phyloP scores from a whole-genome alignment of 2,329 filamentous ascomycete genomes.

The Neurospora sp. region DNA sequence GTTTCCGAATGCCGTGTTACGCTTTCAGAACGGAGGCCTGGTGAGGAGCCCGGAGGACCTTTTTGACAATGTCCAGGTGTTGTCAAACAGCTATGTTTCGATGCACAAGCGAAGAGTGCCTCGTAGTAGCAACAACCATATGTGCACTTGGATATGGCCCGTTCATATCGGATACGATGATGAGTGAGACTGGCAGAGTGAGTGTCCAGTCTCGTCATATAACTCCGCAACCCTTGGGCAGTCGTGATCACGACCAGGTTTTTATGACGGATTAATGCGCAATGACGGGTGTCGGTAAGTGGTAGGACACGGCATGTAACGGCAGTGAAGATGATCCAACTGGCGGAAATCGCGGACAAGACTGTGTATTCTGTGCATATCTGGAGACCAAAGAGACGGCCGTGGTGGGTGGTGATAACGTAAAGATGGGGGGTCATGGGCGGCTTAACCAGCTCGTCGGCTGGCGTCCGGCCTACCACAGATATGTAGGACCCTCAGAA shows the following conservation, averaged over 20 bases:
- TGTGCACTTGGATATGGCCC: not conserved
- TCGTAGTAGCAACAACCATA: not conserved
- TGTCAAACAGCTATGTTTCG: not conserved
- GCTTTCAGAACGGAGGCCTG: not conserved
- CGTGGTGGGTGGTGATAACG: not conserved
- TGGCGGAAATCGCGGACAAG: not conserved
- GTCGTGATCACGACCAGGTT: not conserved
- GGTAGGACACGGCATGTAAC: not conserved
- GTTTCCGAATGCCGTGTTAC: not conserved
- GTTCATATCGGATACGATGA: not conserved
- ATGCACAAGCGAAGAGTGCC: not conserved
- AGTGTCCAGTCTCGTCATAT: not conserved
- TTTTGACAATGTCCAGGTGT: not conserved
- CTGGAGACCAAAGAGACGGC: not conserved
- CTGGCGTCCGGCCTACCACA: not conserved
- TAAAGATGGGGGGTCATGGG: not conserved
- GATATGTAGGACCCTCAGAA: not conserved
- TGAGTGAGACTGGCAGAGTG: not conserved
- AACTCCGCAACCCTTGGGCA: not conserved
- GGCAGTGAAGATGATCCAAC: not conserved
- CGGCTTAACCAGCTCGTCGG: not conserved
- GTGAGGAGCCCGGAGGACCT: not conserved
- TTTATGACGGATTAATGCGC: not conserved
- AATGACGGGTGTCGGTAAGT: not conserved
- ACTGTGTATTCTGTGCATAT: not conserved